Evolutionary conservation across 768 basidiomycete genomes (phyloP).

Genomic region (Lenzites betulinus): DNA sequence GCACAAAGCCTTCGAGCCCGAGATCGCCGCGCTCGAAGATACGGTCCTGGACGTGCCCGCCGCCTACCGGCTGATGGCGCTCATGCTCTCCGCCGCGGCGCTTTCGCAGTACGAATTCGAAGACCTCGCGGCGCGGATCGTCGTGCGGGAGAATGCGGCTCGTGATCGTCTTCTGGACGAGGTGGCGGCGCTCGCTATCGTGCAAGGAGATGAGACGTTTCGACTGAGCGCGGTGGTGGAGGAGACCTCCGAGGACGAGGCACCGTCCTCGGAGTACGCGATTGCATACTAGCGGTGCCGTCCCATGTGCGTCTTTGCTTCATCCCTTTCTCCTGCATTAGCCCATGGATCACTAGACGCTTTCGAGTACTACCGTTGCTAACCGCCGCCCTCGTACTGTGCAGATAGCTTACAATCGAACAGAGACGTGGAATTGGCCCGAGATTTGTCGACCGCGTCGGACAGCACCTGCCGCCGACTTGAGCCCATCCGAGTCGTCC

Average conservation of each 20-base stretch:
- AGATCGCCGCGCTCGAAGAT: slow-evolving; percentile 46
- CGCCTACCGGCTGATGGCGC: slow-evolving; percentile 44
- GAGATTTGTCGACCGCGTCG: too few species aligned
- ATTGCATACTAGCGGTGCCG: not conserved
- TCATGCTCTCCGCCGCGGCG: slow-evolving; percentile 34
- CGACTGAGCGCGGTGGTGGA: not conserved
- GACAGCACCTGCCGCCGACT: too few species aligned
- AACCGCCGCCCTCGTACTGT: too few species aligned
- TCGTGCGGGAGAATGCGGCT: slow-evolving; percentile 7
- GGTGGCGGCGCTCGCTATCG: not conserved
- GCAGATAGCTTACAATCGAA: too few species aligned
- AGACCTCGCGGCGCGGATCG: slow-evolving; percentile 10
- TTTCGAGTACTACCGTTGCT: too few species aligned
- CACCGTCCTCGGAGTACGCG: slow-evolving; percentile 1
- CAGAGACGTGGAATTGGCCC: too few species aligned
- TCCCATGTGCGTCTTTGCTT: too few species aligned
- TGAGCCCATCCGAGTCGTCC: too few species aligned
- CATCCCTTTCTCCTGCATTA: too few species aligned
- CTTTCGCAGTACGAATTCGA: slow-evolving; percentile 1
- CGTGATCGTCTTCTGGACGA: slow-evolving; percentile 14
- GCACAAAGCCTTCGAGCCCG: slow-evolving; percentile 36
- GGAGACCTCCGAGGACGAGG: slow-evolving; percentile 8
- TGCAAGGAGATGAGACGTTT: not conserved
- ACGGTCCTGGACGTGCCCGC: slow-evolving; percentile 48
- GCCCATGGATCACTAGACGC: too few species aligned